Base-by-base conservation (phyloP, 441 rosid species). In the Corymbia calophylla region DNA sequence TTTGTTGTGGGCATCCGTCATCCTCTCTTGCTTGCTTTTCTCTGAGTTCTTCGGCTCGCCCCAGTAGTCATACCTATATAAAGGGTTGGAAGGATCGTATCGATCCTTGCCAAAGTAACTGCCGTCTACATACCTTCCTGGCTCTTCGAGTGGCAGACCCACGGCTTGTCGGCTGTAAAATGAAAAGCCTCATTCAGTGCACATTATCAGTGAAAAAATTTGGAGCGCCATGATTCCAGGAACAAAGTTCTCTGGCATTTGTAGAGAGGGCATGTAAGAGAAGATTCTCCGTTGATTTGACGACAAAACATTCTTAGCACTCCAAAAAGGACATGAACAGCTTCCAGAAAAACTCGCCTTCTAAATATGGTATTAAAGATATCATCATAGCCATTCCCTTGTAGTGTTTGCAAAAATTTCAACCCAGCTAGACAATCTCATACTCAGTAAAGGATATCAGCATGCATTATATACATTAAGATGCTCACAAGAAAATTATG, bases 11-110 rank as follows among this genome's bases (percentile, higher is more conserved):
- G 95, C 95, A 90, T 95, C 98, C 68, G 91, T 93, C 95, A 94
- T 93, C 91, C 99, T 93, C 89, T 94, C 93, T 92, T 95, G 96
- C 93, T 94, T 94, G 87, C 99, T 97, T 93, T 95, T 97, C 91
- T 96, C 98, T 18, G 99, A 96, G 95, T 94, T 95, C 95, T 95
- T 94, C 16, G 99, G 99, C 89, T 97, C 99, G 70, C 99, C 99
- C 98, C 99, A 98, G 92, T 96, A 98, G 91, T 98, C 99, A 47
- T 97, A 96, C 27, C 96, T 94, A 80, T 94, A 97, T 47, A 98
- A 86, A n/a, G 99, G 95, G 91, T 95, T 95, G 14, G 95, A 92
- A 12, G 99, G 99, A 93, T 98, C 98, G 56, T 97, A 98, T 81
- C 95, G 96, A 89, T 96, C 98, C 94, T 95, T 96, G 86, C 97